Evolutionary conservation across 2,329 filamentous ascomycete species (phyloP).

Genomic region (Alternaria viburni): DNA sequence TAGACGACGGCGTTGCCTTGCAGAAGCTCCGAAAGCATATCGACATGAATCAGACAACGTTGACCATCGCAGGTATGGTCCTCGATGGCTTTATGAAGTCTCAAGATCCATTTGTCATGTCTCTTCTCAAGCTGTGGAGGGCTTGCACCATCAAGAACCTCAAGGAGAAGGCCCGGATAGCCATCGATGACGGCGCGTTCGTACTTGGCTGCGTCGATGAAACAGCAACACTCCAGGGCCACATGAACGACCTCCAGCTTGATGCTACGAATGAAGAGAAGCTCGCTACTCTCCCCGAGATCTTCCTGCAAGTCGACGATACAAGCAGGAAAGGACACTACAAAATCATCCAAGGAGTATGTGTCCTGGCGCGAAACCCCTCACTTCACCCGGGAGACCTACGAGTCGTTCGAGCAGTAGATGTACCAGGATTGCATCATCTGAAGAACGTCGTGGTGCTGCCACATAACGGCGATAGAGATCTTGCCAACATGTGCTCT

Average conservation of each 20-base stretch:
- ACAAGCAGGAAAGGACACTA: conserved; percentile 61
- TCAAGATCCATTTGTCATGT: conserved; percentile 81
- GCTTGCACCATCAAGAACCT: conserved; percentile 88
- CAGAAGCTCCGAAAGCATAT: conserved; percentile 74
- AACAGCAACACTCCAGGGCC: conserved; percentile 74
- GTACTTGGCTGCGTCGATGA: conserved; percentile 90
- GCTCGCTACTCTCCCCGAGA: conserved; percentile 69
- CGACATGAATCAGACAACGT: conserved; percentile 83
- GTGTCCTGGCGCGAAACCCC: conserved; percentile 87
- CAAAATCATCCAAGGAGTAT: conserved; percentile 74
- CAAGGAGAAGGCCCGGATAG: conserved; percentile 90
- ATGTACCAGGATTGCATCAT: conserved; percentile 74
- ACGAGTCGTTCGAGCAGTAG: conserved; percentile 82
- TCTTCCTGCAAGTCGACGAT: conserved; percentile 83
- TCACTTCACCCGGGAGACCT: conserved; percentile 93
- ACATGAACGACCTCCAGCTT: conserved; percentile 60
- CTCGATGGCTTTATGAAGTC: conserved; percentile 76
- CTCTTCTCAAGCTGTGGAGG: conserved; percentile 82
- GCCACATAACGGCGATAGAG: conserved; percentile 79
- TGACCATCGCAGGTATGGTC: conserved; percentile 77
- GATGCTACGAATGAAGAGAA: conserved; percentile 55
- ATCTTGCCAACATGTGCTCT: conserved; percentile 92
- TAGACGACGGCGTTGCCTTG: conserved; percentile 67
- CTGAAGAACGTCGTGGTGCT: conserved; percentile 87
- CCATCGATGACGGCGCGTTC: conserved; percentile 82